Evolutionary conservation across 2,329 filamentous ascomycete genomes (phyloP).

Genomic region (Colletotrichum aenigma): DNA sequence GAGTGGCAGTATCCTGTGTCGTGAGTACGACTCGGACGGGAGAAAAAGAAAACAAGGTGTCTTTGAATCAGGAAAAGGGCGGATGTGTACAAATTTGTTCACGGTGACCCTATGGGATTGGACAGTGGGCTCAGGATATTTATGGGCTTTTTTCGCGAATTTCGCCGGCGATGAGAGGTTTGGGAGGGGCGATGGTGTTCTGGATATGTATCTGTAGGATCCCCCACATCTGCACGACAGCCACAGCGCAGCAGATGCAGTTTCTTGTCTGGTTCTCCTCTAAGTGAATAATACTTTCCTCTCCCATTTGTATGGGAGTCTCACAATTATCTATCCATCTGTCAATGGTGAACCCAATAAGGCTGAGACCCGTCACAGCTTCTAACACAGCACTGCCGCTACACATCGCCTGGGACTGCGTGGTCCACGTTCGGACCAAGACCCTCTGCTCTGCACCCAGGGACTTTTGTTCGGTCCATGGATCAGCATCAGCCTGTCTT

Average conservation of each 20-base stretch:
- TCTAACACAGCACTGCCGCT: accelerated
- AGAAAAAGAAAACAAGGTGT: neutral
- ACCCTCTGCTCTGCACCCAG: accelerated
- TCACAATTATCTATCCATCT: neutral
- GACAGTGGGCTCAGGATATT: neutral
- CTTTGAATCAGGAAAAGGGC: neutral
- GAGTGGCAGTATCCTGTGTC: constrained; percentile 23
- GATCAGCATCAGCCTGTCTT: neutral
- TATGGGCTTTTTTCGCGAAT: neutral
- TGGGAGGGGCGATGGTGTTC: constrained; percentile 16
- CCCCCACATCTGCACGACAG: constrained; percentile 6
- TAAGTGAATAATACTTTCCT: constrained; percentile 7
- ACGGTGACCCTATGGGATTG: neutral
- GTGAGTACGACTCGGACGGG: neutral
- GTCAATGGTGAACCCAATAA: neutral
- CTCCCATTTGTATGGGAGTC: neutral
- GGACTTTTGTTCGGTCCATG: neutral
- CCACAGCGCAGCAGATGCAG: constrained; percentile 4
- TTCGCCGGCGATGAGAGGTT: neutral
- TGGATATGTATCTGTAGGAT: constrained; percentile 22
- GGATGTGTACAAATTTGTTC: neutral
- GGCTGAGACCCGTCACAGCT: neutral
- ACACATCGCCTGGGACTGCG: neutral
- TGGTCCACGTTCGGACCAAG: neutral
- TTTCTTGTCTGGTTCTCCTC: neutral